Evolutionary conservation across 352 stramenopile species (phyloP).

Genomic region (Thalassiosira ordinaria): DNA sequence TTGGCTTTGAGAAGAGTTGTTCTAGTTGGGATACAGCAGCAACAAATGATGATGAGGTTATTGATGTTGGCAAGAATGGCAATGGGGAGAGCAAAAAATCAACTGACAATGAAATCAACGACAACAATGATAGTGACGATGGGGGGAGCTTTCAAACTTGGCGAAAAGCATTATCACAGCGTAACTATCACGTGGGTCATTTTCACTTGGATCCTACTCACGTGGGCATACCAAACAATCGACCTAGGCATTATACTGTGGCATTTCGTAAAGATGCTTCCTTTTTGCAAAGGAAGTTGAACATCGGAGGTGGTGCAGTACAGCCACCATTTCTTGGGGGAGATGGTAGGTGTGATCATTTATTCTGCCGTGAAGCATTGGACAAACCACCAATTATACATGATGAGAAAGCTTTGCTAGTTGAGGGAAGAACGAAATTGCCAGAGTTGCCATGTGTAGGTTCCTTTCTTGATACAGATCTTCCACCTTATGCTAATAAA

Average conservation of each 20-base stretch:
- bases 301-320: too few species aligned
- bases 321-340: too few species aligned
- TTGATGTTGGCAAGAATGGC: too few species aligned
- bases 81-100: too few species aligned
- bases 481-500: too few species aligned
- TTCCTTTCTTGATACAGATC: slow-evolving; percentile 32
- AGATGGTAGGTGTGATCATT: neutral
- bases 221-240: slow-evolving; percentile 78
- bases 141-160: slow-evolving; percentile 54
- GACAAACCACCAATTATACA: slow-evolving; percentile 31
- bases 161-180: slow-evolving; percentile 43
- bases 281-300: neutral
- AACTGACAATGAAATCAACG: too few species aligned
- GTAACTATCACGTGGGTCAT: slow-evolving; percentile 64
- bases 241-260: slow-evolving; percentile 77
- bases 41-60: too few species aligned
- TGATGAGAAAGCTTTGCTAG: slow-evolving; percentile 3
- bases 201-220: slow-evolving; percentile 81
- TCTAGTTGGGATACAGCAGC: too few species aligned
- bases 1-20: slow-evolving; percentile 83
- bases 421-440: neutral
- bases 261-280: slow-evolving; percentile 41
- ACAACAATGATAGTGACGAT: slow-evolving; percentile 7
- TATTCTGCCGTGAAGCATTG: slow-evolving; percentile 38
- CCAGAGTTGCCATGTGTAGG: slow-evolving; percentile 10